Conservation (phyloP, 2,329 filamentous ascomycete genomes). For the Cladophialophora carrionii region DNA sequence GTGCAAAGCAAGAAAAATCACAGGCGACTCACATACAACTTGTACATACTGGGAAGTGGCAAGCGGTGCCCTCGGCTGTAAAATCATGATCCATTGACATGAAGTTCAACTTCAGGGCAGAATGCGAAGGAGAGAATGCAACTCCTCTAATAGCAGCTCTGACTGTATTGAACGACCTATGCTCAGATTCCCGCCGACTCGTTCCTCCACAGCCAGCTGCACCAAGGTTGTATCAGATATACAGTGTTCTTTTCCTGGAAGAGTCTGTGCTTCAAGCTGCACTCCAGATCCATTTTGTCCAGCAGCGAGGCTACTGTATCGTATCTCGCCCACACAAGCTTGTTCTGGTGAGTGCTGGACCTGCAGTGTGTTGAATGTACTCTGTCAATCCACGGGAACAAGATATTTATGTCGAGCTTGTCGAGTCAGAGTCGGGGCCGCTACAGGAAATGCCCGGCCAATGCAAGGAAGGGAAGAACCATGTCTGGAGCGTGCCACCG, state of each 20-base stretch:
- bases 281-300: not conserved
- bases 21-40: slow-evolving; percentile 19
- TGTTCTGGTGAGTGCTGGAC: not conserved
- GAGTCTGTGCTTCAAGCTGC: not conserved
- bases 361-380: not conserved
- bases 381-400: not conserved
- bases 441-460: not conserved
- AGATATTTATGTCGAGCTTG: not conserved
- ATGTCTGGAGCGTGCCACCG: not conserved
- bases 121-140: not conserved
- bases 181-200: not conserved
- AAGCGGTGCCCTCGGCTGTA: slow-evolving; percentile 23
- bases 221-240: not conserved
- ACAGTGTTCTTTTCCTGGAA: not conserved
- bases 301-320: not conserved
- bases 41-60: slow-evolving; percentile 32
- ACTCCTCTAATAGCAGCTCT: not conserved
- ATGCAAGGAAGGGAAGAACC: not conserved
- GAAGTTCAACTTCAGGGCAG: not conserved
- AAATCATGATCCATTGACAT: slow-evolving; percentile 29
- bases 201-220: not conserved
- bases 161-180: not conserved
- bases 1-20: slow-evolving; percentile 20
- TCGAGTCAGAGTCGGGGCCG: not conserved
- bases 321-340: not conserved